These are phyloP conservation scores for Epichloe scottii DNA, from an alignment of 2,329 filamentous ascomycete species.

Conservation along the genomic window DNA sequence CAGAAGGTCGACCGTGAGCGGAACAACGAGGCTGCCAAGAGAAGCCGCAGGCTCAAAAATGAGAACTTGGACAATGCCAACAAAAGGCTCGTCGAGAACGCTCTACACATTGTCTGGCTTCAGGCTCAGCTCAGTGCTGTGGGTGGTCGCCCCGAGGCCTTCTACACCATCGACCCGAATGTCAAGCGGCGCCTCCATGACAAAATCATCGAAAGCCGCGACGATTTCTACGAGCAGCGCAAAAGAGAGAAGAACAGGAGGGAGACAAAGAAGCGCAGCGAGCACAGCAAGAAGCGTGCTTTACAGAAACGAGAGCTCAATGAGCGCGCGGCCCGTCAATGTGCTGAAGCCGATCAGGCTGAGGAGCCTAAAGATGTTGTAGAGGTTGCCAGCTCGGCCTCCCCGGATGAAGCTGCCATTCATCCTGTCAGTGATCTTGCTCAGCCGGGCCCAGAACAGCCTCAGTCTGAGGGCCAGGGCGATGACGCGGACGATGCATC, in stretches of 20 bases:
- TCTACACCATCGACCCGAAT: background rate
- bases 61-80: slow-evolving; percentile 6
- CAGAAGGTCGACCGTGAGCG: slow-evolving; percentile 17
- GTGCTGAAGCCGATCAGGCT: background rate
- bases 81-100: slow-evolving; percentile 7
- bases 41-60: slow-evolving; percentile 16
- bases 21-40: slow-evolving; percentile 27
- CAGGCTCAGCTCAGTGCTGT: slow-evolving; percentile 2
- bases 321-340: slow-evolving; percentile 3
- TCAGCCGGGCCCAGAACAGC: background rate
- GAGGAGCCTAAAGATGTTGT: background rate
- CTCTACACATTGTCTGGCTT: slow-evolving; percentile 5
- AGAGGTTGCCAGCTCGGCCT: background rate
- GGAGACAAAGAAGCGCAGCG: background rate
- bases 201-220: background rate
- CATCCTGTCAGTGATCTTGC: background rate
- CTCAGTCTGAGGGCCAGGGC: background rate
- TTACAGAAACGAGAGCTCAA: slow-evolving; percentile 5
- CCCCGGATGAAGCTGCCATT: background rate
- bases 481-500: background rate
- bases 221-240: slow-evolving; percentile 1
- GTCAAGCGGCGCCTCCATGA: background rate
- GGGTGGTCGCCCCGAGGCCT: slow-evolving; percentile 2
- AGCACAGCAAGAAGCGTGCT: slow-evolving; percentile 3
- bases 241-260: background rate